Conservation (phyloP, 768 basidiomycete species). For the Boletellus ananiceps region DNA sequence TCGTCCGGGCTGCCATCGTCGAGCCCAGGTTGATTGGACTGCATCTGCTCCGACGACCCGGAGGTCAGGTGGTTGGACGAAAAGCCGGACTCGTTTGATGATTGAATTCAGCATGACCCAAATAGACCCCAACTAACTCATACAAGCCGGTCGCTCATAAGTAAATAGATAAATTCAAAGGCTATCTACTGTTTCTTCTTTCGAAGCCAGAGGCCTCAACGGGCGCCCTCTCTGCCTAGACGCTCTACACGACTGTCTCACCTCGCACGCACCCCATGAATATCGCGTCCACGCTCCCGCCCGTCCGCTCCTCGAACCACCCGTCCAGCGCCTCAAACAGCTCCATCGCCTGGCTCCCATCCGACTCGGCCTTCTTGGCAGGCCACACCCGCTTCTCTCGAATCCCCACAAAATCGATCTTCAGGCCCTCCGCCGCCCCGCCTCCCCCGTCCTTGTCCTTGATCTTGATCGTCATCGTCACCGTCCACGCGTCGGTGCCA, state of each 20-base stretch:
- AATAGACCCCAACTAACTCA: background rate
- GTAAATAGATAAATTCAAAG: no score
- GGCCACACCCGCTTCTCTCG: conserved; percentile 87
- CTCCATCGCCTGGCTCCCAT: conserved; percentile 57
- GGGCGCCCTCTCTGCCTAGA: no score
- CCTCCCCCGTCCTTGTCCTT: background rate
- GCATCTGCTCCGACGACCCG: conserved; percentile 4
- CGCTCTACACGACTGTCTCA: conserved; percentile 37
- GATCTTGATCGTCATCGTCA: conserved; percentile 64
- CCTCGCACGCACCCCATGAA: conserved; percentile 72
- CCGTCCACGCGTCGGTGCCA: conserved; percentile 63
- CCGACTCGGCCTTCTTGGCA: conserved; percentile 48
- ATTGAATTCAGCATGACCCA: background rate
- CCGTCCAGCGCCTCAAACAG: conserved; percentile 71
- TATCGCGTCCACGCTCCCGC: conserved; percentile 61
- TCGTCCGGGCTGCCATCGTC: background rate
- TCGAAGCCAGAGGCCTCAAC: no score
- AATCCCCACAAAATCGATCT: conserved; percentile 75
- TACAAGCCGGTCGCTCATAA: no score
- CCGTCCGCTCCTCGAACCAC: conserved; percentile 65
- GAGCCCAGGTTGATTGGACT: background rate
- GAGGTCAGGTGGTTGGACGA: background rate
- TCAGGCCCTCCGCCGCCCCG: conserved; percentile 28
- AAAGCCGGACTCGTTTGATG: background rate
- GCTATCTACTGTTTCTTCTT: no score